A percentile compares a stretch with the other conserved stretches of the same genome.
Conservation (phyloP, 2,329 filamentous ascomycete genomes). For the Byssochlamys sp. region DNA sequence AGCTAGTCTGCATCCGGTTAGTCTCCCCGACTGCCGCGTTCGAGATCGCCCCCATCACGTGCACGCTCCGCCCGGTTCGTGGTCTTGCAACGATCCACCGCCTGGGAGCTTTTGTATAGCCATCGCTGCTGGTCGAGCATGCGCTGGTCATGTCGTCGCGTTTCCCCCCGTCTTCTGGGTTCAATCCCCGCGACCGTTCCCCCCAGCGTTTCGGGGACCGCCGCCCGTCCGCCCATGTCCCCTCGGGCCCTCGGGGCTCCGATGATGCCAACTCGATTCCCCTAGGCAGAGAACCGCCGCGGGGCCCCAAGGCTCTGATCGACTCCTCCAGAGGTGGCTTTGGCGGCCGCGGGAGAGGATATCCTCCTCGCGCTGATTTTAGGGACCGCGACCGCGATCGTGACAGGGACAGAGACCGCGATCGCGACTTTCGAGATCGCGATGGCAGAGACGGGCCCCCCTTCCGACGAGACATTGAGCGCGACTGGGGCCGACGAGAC, state of each 20-base stretch:
- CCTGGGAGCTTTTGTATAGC: background rate
- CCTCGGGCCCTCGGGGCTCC: slow-evolving; percentile 38
- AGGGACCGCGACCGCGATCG: slow-evolving; percentile 39
- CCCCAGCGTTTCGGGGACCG: slow-evolving; percentile 63
- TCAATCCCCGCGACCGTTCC: slow-evolving; percentile 58
- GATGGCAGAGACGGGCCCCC: slow-evolving; percentile 24
- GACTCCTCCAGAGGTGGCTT: slow-evolving; percentile 52
- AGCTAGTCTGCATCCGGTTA: background rate
- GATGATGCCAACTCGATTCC: slow-evolving; percentile 52
- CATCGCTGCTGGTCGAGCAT: slow-evolving; percentile 19
- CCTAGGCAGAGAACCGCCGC: slow-evolving; percentile 60
- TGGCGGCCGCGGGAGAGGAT: slow-evolving; percentile 51
- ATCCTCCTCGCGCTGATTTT: slow-evolving; percentile 51
- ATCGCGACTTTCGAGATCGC: slow-evolving; percentile 17
- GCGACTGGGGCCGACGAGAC: slow-evolving; percentile 39
- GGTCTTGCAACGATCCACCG: background rate
- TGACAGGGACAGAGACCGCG: slow-evolving; percentile 23
- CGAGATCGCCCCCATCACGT: background rate
- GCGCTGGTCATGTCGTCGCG: slow-evolving; percentile 46
- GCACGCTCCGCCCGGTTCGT: background rate
- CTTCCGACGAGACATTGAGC: slow-evolving; percentile 33
- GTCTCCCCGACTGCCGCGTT: background rate
- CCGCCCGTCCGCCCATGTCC: slow-evolving; percentile 56
- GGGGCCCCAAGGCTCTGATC: slow-evolving; percentile 69
- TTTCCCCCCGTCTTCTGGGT: slow-evolving; percentile 53